phyloP scores from a whole-genome alignment of 495 filamentous ascomycete genomes.

The Podospora fimiseda region DNA sequence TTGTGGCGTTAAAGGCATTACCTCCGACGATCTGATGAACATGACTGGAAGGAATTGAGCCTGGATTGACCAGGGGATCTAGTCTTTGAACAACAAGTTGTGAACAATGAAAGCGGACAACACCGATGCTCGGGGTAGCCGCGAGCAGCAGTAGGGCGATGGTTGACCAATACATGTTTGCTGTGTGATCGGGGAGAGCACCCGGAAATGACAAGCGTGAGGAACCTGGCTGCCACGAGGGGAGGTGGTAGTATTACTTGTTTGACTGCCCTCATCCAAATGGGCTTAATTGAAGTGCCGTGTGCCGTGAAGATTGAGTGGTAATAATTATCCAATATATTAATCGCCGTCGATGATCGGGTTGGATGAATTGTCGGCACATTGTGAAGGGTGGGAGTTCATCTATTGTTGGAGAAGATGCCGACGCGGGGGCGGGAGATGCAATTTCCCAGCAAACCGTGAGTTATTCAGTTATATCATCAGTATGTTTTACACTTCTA shows the following conservation, averaged over 20 bases:
- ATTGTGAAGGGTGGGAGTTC: too few species aligned
- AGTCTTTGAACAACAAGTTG: slow-evolving; percentile 31
- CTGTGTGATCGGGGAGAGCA: background rate
- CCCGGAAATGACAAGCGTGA: background rate
- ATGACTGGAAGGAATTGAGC: slow-evolving; percentile 35
- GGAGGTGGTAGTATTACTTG: background rate
- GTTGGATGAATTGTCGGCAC: too few species aligned
- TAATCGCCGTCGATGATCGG: too few species aligned
- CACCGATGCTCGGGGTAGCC: slow-evolving; percentile 1
- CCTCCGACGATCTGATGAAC: slow-evolving; percentile 46
- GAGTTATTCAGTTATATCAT: too few species aligned
- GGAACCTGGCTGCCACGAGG: background rate
- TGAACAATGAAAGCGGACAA: slow-evolving; percentile 11
- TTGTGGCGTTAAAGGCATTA: slow-evolving; percentile 44
- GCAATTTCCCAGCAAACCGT: too few species aligned
- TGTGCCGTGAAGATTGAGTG: background rate
- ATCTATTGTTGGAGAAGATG: too few species aligned
- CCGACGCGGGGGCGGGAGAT: too few species aligned
- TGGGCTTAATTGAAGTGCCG: background rate
- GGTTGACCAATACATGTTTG: background rate
- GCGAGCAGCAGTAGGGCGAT: background rate
- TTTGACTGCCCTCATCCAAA: background rate
- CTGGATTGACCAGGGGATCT: slow-evolving; percentile 38
- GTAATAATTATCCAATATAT: too few species aligned
- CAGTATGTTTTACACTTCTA: too few species aligned